These are phyloP conservation scores for Podochytrium sp. DNA, from an alignment of 192 early-diverging fungal species.

Conservation along the genomic window DNA sequence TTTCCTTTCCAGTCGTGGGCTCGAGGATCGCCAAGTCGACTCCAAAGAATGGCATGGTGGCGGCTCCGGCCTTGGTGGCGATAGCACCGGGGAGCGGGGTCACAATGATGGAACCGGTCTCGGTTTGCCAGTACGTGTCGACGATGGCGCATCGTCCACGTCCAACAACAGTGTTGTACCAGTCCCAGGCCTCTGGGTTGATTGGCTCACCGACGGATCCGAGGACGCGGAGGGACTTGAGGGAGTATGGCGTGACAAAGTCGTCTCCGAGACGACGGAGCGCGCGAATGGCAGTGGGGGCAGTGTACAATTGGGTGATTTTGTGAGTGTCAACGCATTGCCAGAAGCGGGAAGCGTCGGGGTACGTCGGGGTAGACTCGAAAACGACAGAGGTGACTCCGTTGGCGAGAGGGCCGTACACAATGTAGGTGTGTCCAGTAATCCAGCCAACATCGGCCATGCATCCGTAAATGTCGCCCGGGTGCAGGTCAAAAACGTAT, in stretches of 20 bases:
- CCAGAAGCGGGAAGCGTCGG: constrained; percentile 67
- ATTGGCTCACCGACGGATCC: constrained; percentile 98
- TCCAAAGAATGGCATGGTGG: constrained; percentile 97
- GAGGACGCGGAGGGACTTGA: constrained; percentile 85
- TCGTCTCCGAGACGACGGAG: constrained; percentile 84
- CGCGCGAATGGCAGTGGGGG: constrained; percentile 97
- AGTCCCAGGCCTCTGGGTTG: constrained; percentile 96
- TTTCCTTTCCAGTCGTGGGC: constrained; percentile 79
- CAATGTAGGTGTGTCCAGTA: constrained; percentile 79
- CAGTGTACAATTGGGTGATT: constrained; percentile 97
- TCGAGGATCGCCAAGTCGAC: constrained; percentile 87
- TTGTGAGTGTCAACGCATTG: constrained; percentile 79
- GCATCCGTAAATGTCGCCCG: constrained; percentile 86
- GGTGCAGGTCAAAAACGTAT: constrained; percentile 94
- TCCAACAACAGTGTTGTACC: constrained; percentile 94
- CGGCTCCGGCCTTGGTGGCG: constrained; percentile 91
- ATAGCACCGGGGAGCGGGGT: constrained; percentile 90
- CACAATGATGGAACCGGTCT: constrained; percentile 92
- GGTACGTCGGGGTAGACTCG: constrained; percentile 94
- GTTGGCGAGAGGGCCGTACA: constrained; percentile 87
- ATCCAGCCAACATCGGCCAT: constrained; percentile 94
- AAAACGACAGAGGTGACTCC: constrained; percentile 93
- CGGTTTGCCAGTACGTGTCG: constrained; percentile 86
- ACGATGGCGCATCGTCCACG: constrained; percentile 87
- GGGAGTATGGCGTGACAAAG: constrained; percentile 75